Percentiles rank a stretch among this genome's conserved stretches.
Evolutionary conservation across 129 eudicot species (phyloP).

Genomic region (Tagetes erecta): DNA sequence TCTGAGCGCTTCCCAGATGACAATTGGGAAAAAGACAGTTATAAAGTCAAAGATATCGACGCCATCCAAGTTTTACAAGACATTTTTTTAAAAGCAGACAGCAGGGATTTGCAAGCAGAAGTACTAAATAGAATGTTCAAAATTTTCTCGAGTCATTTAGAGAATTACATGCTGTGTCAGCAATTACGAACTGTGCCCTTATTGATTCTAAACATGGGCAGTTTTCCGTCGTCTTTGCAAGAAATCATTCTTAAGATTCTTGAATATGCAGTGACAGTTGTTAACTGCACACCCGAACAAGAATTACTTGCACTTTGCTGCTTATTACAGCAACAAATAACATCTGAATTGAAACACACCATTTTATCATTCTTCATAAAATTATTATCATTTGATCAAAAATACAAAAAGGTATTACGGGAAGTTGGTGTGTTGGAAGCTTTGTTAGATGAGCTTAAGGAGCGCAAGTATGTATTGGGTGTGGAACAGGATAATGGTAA

Average conservation of each 20-base stretch:
- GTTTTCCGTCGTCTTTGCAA: constrained; percentile 82
- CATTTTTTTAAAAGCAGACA: constrained; percentile 88
- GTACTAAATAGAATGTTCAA: constrained; percentile 90
- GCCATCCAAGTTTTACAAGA: constrained; percentile 98
- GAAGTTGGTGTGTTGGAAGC: constrained; percentile 98
- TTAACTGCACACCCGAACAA: constrained; percentile 92
- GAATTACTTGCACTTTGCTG: constrained; percentile 97
- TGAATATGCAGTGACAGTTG: constrained; percentile 97
- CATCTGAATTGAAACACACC: constrained; percentile 72
- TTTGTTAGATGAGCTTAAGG: constrained; percentile 86
- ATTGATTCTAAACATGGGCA: constrained; percentile 89
- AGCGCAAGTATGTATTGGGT: constrained; percentile 69
- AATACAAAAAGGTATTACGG: constrained; percentile 89
- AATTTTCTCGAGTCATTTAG: constrained; percentile 94
- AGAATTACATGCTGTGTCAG: constrained; percentile 93
- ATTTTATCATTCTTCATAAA: constrained; percentile 84
- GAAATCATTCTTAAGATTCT: constrained; percentile 94
- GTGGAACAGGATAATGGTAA: constrained; percentile 53
- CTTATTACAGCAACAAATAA: constrained; percentile 87
- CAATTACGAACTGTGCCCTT: constrained; percentile 93
- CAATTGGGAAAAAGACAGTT: constrained; percentile 73
- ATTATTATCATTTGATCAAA: constrained; percentile 86
- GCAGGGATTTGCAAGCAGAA: constrained; percentile 81
- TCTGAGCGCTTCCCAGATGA: constrained; percentile 62
- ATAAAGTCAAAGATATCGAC: constrained; percentile 83